These are phyloP conservation scores for Melampsora larici-populina DNA, from an alignment of 1,284 basidiomycete genomes.

Conservation along the genomic window DNA sequence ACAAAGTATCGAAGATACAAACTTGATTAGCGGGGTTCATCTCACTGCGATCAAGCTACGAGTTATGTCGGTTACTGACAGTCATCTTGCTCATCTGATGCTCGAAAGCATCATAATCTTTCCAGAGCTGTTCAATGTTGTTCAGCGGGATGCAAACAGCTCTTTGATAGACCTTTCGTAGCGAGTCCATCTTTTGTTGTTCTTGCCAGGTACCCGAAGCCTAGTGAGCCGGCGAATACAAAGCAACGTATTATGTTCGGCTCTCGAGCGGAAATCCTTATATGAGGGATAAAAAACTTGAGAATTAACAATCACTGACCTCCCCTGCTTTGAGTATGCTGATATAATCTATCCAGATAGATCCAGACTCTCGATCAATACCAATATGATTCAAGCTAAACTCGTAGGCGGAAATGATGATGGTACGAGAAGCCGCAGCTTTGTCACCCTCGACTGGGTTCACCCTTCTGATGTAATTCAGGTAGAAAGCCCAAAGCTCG, in stretches of 20 bases:
- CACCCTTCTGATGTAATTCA: constrained; percentile 71
- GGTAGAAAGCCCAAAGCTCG: constrained; percentile 80
- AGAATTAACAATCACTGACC: constrained; percentile 56
- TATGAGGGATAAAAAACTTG: background rate
- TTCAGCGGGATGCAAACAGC: constrained; percentile 90
- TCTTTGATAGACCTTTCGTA: constrained; percentile 87
- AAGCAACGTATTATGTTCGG: background rate
- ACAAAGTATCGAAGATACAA: background rate
- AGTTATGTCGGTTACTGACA: constrained; percentile 54
- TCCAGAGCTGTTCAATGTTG: constrained; percentile 90
- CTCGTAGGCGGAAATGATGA: constrained; percentile 84
- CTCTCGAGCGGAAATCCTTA: background rate
- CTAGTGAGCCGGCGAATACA: constrained; percentile 53
- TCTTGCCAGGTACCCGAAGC: constrained; percentile 83
- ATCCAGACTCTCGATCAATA: constrained; percentile 62
- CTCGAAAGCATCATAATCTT: constrained; percentile 91
- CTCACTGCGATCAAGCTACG: background rate
- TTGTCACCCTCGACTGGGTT: constrained; percentile 56
- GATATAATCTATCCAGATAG: constrained; percentile 67
- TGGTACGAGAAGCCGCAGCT: constrained; percentile 62
- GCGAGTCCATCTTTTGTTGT: constrained; percentile 88
- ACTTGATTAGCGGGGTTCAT: background rate
- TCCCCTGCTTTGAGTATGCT: constrained; percentile 76
- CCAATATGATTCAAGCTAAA: constrained; percentile 87
- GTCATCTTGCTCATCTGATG: constrained; percentile 85